A percentile compares a stretch with the other conserved stretches of the same genome.
These are phyloP conservation scores for Teunomyces aglyptinius DNA, from an alignment of 805 yeast species.

Conservation along the genomic window DNA sequence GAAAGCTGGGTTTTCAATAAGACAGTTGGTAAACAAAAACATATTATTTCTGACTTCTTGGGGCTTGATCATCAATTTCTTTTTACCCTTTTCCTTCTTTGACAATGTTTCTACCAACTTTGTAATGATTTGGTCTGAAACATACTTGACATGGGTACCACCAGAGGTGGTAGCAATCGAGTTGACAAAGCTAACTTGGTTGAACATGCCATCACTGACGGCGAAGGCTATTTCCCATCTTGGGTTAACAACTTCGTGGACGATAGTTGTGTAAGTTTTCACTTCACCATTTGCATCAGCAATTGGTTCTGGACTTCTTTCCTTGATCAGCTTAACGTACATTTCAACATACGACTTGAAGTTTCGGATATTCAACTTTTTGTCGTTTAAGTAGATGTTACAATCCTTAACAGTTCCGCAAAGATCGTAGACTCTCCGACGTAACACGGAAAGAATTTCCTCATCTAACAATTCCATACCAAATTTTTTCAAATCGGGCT, in stretches of 20 bases:
- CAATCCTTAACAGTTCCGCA: slow-evolving; percentile 91
- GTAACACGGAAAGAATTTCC: slow-evolving; percentile 78
- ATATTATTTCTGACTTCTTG: slow-evolving; percentile 87
- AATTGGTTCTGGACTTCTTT: slow-evolving; percentile 39
- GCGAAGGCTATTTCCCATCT: slow-evolving; percentile 98
- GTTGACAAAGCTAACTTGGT: slow-evolving; percentile 95
- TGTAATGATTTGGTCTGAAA: slow-evolving; percentile 78
- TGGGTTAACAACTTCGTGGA: slow-evolving; percentile 77
- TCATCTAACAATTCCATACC: slow-evolving; percentile 82
- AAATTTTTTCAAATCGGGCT: slow-evolving; percentile 83
- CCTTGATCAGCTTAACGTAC: slow-evolving; percentile 75
- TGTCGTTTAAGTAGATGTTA: slow-evolving; percentile 74
- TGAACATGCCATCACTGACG: slow-evolving; percentile 83
- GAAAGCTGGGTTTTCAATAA: slow-evolving; percentile 94
- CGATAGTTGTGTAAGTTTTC: slow-evolving; percentile 46
- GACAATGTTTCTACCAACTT: slow-evolving; percentile 67
- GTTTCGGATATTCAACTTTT: slow-evolving; percentile 61
- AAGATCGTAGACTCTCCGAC: slow-evolving; percentile 92
- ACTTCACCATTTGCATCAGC: slow-evolving; percentile 29
- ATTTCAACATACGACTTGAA: slow-evolving; percentile 88
- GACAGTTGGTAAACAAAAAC: slow-evolving; percentile 87
- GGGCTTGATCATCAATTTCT: slow-evolving; percentile 72
- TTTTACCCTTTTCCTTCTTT: slow-evolving; percentile 64
- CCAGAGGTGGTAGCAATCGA: slow-evolving; percentile 97
- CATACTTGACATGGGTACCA: slow-evolving; percentile 89